phyloP scores from a whole-genome alignment of 2,329 filamentous ascomycete genomes.

The Coniochaeta pulveracea region DNA sequence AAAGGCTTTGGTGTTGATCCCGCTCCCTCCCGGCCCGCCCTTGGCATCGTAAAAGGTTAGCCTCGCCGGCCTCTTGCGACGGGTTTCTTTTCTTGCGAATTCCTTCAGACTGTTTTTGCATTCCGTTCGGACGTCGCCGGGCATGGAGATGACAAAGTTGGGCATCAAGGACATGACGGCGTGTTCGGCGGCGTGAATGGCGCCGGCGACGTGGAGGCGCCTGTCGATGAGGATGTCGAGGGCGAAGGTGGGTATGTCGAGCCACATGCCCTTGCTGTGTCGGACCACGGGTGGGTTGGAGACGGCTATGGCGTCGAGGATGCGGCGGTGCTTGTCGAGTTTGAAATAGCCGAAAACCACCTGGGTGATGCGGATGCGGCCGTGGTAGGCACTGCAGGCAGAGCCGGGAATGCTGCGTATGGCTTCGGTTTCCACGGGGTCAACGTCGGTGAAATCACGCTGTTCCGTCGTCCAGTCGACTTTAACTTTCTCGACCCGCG shows the following conservation, averaged over 20 bases:
- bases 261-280: constrained; percentile 84
- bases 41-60: constrained; percentile 94
- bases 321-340: constrained; percentile 71
- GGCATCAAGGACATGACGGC: constrained; percentile 79
- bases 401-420: constrained; percentile 60
- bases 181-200: constrained; percentile 92
- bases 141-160: constrained; percentile 80
- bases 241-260: constrained; percentile 73
- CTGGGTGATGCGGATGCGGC: constrained; percentile 73
- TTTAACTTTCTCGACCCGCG: constrained; percentile 77
- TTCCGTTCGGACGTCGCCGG: constrained; percentile 86
- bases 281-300: constrained; percentile 87
- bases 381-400: constrained; percentile 67
- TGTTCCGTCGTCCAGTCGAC: constrained; percentile 94
- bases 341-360: constrained; percentile 97
- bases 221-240: constrained; percentile 66
- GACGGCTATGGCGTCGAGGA: constrained; percentile 85
- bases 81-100: constrained; percentile 58
- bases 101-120: constrained; percentile 87
- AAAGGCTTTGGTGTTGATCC: constrained; percentile 86
- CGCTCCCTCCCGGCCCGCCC: constrained; percentile 70
- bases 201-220: constrained; percentile 70
- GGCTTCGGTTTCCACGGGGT: constrained; percentile 83
- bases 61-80: constrained; percentile 72
- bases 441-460: constrained; percentile 87